Evolutionary conservation across 2,329 filamentous ascomycete species (phyloP).

Genomic region (Elsinoe arachidis): DNA sequence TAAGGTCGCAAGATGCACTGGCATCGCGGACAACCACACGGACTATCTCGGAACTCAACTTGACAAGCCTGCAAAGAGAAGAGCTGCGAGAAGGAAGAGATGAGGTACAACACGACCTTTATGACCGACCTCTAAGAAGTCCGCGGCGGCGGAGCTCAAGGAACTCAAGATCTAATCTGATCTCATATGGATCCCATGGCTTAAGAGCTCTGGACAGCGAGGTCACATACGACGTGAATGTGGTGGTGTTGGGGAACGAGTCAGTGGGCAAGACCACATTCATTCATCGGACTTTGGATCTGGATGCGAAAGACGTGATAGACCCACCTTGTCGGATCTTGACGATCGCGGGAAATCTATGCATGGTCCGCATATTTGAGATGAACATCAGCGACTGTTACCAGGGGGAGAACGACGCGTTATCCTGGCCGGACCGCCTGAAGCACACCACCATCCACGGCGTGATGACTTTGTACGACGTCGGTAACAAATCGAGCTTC

Average conservation of each 20-base stretch:
- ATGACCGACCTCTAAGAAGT: slow-evolving; percentile 9
- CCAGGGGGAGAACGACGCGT: slow-evolving; percentile 39
- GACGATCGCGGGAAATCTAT: slow-evolving; percentile 47
- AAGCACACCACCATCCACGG: slow-evolving; percentile 68
- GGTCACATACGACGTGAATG: slow-evolving; percentile 46
- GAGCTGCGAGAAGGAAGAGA: not conserved
- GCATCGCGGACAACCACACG: not conserved
- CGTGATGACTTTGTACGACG: slow-evolving; percentile 79
- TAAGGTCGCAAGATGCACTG: slow-evolving; percentile 2
- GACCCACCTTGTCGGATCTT: slow-evolving; percentile 43
- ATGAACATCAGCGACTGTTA: slow-evolving; percentile 45
- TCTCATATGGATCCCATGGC: slow-evolving; percentile 8
- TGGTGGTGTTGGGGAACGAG: slow-evolving; percentile 48
- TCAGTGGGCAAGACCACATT: slow-evolving; percentile 53
- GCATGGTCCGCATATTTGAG: slow-evolving; percentile 51
- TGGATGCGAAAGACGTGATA: slow-evolving; percentile 35
- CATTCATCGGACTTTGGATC: slow-evolving; percentile 47
- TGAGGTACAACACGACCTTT: slow-evolving; percentile 4
- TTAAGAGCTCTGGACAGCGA: slow-evolving; percentile 16
- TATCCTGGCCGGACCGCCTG: slow-evolving; percentile 50
- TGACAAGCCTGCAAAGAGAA: slow-evolving; percentile 4
- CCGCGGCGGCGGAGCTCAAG: not conserved
- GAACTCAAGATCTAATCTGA: slow-evolving; percentile 5
- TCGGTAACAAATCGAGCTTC: slow-evolving; percentile 68
- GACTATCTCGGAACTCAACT: slow-evolving; percentile 1